Evolutionary conservation across 495 filamentous ascomycete species (phyloP).

Genomic region (Daldinia childiae): DNA sequence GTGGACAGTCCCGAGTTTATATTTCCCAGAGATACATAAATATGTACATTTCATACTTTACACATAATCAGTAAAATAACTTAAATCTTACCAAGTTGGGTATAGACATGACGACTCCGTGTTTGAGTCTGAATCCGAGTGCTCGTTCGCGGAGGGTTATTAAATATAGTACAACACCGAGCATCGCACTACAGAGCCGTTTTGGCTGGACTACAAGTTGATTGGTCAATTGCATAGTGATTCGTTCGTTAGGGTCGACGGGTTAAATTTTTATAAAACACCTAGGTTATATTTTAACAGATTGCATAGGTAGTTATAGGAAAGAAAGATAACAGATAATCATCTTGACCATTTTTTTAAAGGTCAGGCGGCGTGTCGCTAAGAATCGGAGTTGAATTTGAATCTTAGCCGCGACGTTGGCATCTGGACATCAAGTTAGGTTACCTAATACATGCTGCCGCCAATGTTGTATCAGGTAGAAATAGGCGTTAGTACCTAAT

Average conservation of each 20-base stretch:
- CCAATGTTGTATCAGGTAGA: no score
- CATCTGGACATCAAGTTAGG: no score
- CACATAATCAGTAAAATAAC: background rate
- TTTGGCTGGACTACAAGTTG: background rate
- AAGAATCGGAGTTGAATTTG: no score
- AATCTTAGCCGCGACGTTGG: no score
- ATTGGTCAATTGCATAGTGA: background rate
- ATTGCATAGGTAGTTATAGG: no score
- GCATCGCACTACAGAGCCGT: background rate
- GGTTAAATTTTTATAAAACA: background rate
- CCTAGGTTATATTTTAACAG: background rate
- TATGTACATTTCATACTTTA: no score
- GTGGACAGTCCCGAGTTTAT: background rate
- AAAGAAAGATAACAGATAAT: no score
- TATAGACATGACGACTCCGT: background rate
- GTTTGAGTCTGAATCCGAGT: background rate
- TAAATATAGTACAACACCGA: constrained; percentile 22
- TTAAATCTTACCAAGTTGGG: background rate
- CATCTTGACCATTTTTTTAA: no score
- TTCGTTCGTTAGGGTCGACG: background rate
- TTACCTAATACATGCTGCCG: no score
- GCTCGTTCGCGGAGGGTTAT: background rate
- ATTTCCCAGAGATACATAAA: background rate
- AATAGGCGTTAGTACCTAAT: no score
- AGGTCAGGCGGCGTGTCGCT: no score